A percentile compares a stretch with the other conserved stretches of the same genome.
phyloP scores from a whole-genome alignment of 2,329 filamentous ascomycete genomes.

The Macroventuria anomochaeta region DNA sequence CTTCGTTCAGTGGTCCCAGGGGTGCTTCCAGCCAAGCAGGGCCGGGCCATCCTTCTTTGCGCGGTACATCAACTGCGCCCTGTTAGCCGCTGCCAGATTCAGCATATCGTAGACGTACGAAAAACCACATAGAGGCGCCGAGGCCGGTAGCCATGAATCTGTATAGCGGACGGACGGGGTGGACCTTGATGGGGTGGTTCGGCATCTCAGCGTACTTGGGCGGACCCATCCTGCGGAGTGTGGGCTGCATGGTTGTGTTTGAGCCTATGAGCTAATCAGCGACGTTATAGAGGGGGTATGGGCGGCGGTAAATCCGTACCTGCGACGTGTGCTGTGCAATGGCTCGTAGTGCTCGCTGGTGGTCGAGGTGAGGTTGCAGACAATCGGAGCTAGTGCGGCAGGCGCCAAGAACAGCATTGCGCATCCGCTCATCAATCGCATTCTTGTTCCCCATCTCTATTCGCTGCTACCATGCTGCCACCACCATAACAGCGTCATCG shows the following conservation, averaged over 20 bases:
- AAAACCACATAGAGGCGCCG: conserved; percentile 99
- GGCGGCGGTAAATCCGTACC: conserved; percentile 23
- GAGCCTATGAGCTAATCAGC: conserved; percentile 30
- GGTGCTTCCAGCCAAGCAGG: conserved; percentile 91
- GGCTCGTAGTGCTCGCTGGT: conserved; percentile 32
- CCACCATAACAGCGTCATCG: conserved; percentile 24
- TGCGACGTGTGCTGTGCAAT: conserved; percentile 39
- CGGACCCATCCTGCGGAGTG: conserved; percentile 43
- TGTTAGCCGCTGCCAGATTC: too few relatives aligned
- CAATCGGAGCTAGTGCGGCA: conserved; percentile 25
- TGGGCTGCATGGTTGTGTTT: conserved; percentile 35
- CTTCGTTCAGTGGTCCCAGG: conserved; percentile 46
- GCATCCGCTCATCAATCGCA: conserved; percentile 27
- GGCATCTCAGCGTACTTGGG: conserved; percentile 49
- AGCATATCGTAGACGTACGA: too few relatives aligned
- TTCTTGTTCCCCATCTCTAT: conserved; percentile 25
- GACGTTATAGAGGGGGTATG: neutral
- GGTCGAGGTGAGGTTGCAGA: conserved; percentile 35
- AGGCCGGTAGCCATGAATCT: conserved; percentile 84
- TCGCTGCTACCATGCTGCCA: conserved; percentile 21
- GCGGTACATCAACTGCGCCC: conserved; percentile 85
- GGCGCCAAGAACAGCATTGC: conserved; percentile 24
- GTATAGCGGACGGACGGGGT: conserved; percentile 73
- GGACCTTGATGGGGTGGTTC: conserved; percentile 63
- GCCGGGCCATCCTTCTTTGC: conserved; percentile 95